These are phyloP conservation scores for Platismatia glauca DNA, from an alignment of 495 filamentous ascomycete species.

Conservation along the genomic window DNA sequence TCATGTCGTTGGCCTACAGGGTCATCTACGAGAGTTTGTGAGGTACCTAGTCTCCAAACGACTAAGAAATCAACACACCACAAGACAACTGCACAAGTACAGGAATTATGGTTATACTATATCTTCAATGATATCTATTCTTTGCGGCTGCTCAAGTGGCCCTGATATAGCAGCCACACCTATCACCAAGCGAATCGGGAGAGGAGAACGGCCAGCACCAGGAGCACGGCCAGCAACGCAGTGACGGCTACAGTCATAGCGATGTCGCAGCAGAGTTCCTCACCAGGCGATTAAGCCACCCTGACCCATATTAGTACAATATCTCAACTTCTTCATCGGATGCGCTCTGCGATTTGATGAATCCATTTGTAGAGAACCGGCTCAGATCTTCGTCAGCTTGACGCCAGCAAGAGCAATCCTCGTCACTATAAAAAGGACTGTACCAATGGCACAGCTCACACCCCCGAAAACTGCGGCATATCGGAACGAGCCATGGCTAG, in stretches of 20 bases:
- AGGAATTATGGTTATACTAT: no score
- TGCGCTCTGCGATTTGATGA: neutral
- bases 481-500: neutral
- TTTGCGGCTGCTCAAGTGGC: no score
- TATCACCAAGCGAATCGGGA: neutral
- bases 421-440: constrained; percentile 5
- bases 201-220: neutral
- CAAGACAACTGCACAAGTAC: no score
- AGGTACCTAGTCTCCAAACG: no score
- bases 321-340: neutral
- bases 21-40: no score
- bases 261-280: neutral
- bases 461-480: constrained; percentile 7
- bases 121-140: no score
- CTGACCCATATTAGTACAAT: neutral
- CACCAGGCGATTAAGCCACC: neutral
- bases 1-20: no score
- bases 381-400: constrained; percentile 11
- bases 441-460: constrained; percentile 12
- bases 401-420: constrained; percentile 1
- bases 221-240: neutral
- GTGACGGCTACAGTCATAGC: neutral
- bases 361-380: neutral
- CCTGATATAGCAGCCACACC: neutral
- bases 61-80: no score